phyloP scores from a whole-genome alignment of 208 protist genomes.

The Balamuthia mandrillaris region DNA sequence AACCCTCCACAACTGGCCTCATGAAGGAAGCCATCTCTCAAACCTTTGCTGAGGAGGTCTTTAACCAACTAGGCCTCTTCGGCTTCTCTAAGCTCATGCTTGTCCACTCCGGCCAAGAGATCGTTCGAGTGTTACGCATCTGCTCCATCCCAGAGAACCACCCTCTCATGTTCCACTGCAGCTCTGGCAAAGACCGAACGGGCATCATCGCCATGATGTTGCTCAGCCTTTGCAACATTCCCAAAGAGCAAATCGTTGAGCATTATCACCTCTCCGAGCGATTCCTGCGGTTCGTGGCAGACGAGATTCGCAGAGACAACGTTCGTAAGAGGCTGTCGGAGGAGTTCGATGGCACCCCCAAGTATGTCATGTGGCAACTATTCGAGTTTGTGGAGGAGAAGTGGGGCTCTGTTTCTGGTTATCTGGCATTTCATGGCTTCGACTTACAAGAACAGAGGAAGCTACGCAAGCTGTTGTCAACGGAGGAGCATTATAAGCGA shows the following conservation, averaged over 20 bases:
- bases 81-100: slow-evolving; percentile 29
- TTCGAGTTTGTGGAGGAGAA: slow-evolving; percentile 32
- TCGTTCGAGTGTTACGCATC: slow-evolving; percentile 23
- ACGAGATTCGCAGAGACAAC: not conserved
- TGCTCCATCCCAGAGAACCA: slow-evolving; percentile 14
- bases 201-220: slow-evolving; percentile 16
- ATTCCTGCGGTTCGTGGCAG: not conserved
- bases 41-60: not conserved
- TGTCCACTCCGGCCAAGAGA: slow-evolving; percentile 7
- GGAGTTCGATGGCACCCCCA: slow-evolving; percentile 19
- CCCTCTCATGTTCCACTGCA: slow-evolving; percentile 40
- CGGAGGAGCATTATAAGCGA: too few relatives aligned
- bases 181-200: slow-evolving; percentile 28
- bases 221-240: not conserved
- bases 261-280: slow-evolving; percentile 26
- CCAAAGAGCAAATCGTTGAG: not conserved
- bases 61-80: slow-evolving; percentile 13
- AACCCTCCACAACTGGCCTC: too few relatives aligned
- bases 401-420: not conserved
- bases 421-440: slow-evolving; percentile 7
- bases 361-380: not conserved
- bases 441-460: not conserved
- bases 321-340: not conserved
- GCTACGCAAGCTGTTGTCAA: not conserved
- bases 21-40: too few relatives aligned